Evolutionary conservation across 73 alveolate genomes (phyloP), one percentile per base, ranked within the genome.

Genomic region (Blepharisma stoltei): DNA sequence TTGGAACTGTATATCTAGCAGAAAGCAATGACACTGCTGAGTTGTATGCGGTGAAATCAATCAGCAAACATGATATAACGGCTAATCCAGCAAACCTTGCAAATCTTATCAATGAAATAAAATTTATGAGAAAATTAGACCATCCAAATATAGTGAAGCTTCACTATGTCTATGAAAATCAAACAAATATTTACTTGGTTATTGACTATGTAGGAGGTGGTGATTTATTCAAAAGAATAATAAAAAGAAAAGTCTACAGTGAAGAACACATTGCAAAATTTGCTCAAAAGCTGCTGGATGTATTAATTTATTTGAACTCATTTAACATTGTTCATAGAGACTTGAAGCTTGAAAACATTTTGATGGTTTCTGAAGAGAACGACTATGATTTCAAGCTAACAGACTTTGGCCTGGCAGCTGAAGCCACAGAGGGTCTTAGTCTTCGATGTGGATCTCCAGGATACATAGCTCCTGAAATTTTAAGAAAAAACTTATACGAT

Each of bases 261-360:
- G 65, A 50, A 50, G 4, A 50, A 50, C 0, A 50, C 21, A 14
- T 4, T 14, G 65, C 65, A 18, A 50, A 50, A 18, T 50, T 50
- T 50, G 21, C 65, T 50, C n/a, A 18, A 18, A 50, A 50, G n/a
- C 4, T 50, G 65, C 65, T 50, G 0, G 65, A 50, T 14, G 65
- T 50, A 50, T 1, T 50, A 0, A 18, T 0, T 4, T 88, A 87
- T 81, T 70, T 77, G 50, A 86, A 88, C 71, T 65, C 83, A 47
- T 68, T 85, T 66, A 84, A 90, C 38, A 85, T 90, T 32, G 88
- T 92, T 45, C 97, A 90, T 84, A 80, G 97, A 80, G 97, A 90
- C 77, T 55, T 90, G 65, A 90, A 90, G 73, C 95, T 92, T 7
- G 97, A 90, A 77, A 90, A 90, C 77, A 88, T 90, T 55, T 69